phyloP scores from a whole-genome alignment of 768 basidiomycete species.

The Agaricus sinodeliciosus region DNA sequence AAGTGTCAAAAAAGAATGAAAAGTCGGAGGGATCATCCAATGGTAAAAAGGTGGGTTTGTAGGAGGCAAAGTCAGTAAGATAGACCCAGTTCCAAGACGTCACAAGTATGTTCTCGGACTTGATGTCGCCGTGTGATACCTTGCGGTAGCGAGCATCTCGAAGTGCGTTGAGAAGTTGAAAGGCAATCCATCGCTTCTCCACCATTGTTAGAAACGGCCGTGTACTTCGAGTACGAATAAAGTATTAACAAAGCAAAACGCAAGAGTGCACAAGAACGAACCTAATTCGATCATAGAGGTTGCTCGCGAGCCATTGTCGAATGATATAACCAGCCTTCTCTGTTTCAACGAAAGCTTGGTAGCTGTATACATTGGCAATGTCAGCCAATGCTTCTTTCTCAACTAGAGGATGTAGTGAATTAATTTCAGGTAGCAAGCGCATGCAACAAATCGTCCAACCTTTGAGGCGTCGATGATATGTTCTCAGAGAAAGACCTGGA shows the following conservation, averaged over 20 bases:
- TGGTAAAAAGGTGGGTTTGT: conserved; percentile 93
- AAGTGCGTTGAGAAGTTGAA: conserved; percentile 83
- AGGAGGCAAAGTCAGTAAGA: conserved; percentile 90
- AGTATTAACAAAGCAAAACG: not conserved
- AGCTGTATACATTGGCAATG: conserved; percentile 83
- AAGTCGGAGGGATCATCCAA: conserved; percentile 97
- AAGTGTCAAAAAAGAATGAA: conserved; percentile 96
- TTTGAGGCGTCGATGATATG: conserved; percentile 74
- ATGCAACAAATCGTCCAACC: conserved; percentile 32
- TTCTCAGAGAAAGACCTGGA: conserved; percentile 69
- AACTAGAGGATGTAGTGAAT: conserved; percentile 34
- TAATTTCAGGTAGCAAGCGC: not conserved
- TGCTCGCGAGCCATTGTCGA: conserved; percentile 91
- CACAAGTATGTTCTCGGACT: conserved; percentile 93
- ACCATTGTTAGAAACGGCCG: conserved; percentile 87
- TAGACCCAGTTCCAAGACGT: conserved; percentile 96
- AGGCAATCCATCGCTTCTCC: conserved; percentile 98
- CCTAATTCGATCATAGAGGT: conserved; percentile 97
- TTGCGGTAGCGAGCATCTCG: conserved; percentile 79
- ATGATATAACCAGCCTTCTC: conserved; percentile 95
- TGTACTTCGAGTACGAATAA: conserved; percentile 47
- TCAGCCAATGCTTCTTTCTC: conserved; percentile 82
- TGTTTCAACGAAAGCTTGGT: conserved; percentile 87
- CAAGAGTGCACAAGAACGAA: conserved; percentile 24
- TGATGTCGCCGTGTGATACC: conserved; percentile 96